These are phyloP conservation scores for Biscutella auriculata DNA, from an alignment of 441 rosid species.

Conservation along the genomic window DNA sequence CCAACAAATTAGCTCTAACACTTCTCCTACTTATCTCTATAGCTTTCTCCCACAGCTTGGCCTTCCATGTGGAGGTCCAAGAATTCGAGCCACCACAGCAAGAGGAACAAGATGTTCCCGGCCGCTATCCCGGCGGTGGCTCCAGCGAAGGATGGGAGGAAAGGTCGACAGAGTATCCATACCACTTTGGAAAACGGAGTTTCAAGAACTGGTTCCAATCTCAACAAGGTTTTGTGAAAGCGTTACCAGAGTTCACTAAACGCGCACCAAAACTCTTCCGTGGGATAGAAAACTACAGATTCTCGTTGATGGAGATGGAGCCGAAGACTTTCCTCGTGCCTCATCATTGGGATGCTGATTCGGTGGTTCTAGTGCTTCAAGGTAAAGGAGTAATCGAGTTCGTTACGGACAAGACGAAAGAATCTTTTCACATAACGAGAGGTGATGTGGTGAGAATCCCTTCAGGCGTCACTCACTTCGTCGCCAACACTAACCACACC, in stretches of 20 bases:
- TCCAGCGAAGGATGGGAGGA: slow-evolving; percentile 14
- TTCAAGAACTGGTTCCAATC: slow-evolving; percentile 16
- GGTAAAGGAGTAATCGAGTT: slow-evolving; percentile 39
- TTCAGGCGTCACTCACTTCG: slow-evolving; percentile 27
- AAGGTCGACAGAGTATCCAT: slow-evolving; percentile 22
- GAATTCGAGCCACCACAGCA: slow-evolving; percentile 13
- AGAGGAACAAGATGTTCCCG: neutral
- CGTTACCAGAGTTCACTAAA: slow-evolving; percentile 31
- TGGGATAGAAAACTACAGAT: slow-evolving; percentile 35
- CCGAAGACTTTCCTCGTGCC: slow-evolving; percentile 43
- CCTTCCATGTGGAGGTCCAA: slow-evolving; percentile 5
- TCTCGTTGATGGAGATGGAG: slow-evolving; percentile 28
- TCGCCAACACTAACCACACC: slow-evolving; percentile 25
- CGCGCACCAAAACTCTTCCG: slow-evolving; percentile 27
- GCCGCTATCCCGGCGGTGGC: neutral
- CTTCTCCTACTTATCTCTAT: slow-evolving; percentile 17
- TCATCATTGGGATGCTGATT: slow-evolving; percentile 36
- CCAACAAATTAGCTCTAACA: slow-evolving; percentile 10
- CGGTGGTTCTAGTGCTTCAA: slow-evolving; percentile 22
- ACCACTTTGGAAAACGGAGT: slow-evolving; percentile 25
- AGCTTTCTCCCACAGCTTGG: slow-evolving; percentile 14
- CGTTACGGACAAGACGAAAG: slow-evolving; percentile 25
- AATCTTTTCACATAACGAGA: slow-evolving; percentile 23
- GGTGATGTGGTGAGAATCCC: slow-evolving; percentile 37
- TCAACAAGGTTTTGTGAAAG: slow-evolving; percentile 27